phyloP scores from a whole-genome alignment of 192 early-diverging fungal genomes.

The Pecoramyces ruminantium region DNA sequence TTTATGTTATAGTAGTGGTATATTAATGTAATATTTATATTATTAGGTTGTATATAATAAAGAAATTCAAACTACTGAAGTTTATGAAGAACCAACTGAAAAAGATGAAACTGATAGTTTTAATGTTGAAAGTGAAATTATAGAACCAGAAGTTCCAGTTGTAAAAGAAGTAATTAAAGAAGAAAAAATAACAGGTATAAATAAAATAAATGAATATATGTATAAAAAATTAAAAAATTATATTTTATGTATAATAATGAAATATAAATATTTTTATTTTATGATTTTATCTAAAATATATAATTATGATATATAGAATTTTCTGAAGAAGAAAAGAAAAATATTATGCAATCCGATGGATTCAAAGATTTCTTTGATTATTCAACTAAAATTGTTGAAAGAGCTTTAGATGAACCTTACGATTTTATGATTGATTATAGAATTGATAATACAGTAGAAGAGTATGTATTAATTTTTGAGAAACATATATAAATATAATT shows the following conservation, averaged over 20 bases:
- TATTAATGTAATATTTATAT: too few relatives aligned
- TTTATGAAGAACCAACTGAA: not conserved
- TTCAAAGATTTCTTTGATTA: conserved; percentile 79
- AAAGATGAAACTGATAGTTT: not conserved
- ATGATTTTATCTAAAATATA: not conserved
- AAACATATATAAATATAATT: too few relatives aligned
- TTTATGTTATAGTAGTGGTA: too few relatives aligned
- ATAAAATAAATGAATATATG: not conserved
- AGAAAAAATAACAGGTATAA: conserved; percentile 21
- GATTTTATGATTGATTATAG: conserved; percentile 93
- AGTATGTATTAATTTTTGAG: conserved; percentile 22
- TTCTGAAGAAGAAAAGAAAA: conserved; percentile 64
- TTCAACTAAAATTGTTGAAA: conserved; percentile 73
- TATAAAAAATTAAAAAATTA: not conserved
- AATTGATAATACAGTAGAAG: conserved; percentile 29
- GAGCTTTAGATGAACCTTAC: conserved; percentile 67
- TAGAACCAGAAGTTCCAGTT: not conserved
- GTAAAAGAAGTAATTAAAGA: conserved; percentile 46
- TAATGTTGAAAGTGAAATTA: conserved; percentile 1
- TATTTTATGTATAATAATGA: not conserved
- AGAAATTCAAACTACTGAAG: conserved; percentile 31
- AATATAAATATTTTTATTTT: not conserved
- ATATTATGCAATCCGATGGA: conserved; percentile 52
- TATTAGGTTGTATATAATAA: conserved; percentile 79
- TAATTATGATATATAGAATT: too few relatives aligned